Conservation (phyloP, 768 basidiomycete species). For the Megacollybia marginata region DNA sequence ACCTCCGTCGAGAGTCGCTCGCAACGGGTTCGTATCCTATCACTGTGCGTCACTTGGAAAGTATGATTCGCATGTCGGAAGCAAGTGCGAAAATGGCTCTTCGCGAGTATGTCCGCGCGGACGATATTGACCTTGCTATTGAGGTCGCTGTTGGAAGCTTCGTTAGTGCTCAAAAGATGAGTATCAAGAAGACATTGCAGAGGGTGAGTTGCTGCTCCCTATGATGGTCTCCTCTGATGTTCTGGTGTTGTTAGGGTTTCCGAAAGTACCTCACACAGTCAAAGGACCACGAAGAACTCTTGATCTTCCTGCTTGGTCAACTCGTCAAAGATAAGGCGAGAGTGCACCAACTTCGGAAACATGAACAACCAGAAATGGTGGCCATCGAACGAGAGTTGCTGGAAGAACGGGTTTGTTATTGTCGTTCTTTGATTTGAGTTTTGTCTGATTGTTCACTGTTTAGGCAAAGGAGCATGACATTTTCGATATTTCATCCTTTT, state of each 20-base stretch:
- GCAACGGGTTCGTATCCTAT: conserved; percentile 99
- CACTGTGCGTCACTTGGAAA: conserved; percentile 95
- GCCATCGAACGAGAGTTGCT: conserved; percentile 74
- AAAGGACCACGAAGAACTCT: conserved; percentile 91
- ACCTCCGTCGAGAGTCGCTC: conserved; percentile 90
- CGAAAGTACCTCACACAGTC: conserved; percentile 96
- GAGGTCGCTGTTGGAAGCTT: conserved; percentile 94
- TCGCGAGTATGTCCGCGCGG: conserved; percentile 89
- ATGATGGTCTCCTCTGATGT: neutral
- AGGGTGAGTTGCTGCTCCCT: conserved; percentile 47
- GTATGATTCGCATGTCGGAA: conserved; percentile 99
- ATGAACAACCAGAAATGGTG: conserved; percentile 72
- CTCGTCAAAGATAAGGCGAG: conserved; percentile 90
- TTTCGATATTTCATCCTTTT: conserved; percentile 81
- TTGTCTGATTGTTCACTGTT: conserved; percentile 3
- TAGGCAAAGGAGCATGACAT: conserved; percentile 98
- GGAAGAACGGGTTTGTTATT: conserved; percentile 67
- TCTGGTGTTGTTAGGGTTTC: conserved; percentile 58
- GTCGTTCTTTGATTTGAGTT: neutral
- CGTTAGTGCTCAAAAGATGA: conserved; percentile 95
- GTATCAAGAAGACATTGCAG: conserved; percentile 96
- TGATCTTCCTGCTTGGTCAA: conserved; percentile 90
- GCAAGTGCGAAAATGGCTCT: conserved; percentile 98
- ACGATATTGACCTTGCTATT: conserved; percentile 96
- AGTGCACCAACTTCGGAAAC: conserved; percentile 68